phyloP scores from a whole-genome alignment of 176 grass and related monocot genomes.

The Tillandsia fasciculata region DNA sequence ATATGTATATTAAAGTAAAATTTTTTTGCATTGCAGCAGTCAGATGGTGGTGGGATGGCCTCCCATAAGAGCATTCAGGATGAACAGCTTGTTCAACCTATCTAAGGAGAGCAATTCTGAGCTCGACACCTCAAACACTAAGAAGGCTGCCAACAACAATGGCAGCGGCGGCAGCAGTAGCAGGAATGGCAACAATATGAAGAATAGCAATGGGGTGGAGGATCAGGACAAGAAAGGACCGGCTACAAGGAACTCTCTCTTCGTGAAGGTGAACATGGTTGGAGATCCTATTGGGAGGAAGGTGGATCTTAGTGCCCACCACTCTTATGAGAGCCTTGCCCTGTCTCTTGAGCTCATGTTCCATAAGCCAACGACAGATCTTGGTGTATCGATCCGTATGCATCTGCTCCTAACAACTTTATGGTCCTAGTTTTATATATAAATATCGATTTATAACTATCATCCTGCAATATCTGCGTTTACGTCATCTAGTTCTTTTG shows the following conservation, averaged over 20 bases:
- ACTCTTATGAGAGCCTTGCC: slow-evolving; percentile 30
- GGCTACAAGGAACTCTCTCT: slow-evolving; percentile 5
- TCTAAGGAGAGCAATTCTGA: slow-evolving; percentile 14
- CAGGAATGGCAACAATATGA: background rate
- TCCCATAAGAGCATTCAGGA: slow-evolving; percentile 33
- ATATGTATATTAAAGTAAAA: background rate
- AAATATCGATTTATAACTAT: background rate
- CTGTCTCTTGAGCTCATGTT: slow-evolving; percentile 35
- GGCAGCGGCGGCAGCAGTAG: background rate
- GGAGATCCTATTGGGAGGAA: slow-evolving; percentile 46
- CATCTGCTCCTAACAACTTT: background rate
- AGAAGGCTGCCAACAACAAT: slow-evolving; percentile 16
- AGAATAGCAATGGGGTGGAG: background rate
- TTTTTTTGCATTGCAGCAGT: slow-evolving; percentile 12
- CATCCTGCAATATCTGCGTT: background rate
- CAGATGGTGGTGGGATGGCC: slow-evolving; percentile 41
- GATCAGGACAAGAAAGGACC: slow-evolving; percentile 1
- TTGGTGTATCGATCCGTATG: slow-evolving; percentile 1
- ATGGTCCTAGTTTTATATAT: background rate
- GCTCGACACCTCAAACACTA: background rate
- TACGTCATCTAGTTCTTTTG: background rate
- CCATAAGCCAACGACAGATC: slow-evolving; percentile 11
- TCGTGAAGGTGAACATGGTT: slow-evolving; percentile 42
- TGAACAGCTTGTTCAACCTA: slow-evolving; percentile 42
- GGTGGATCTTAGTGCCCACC: slow-evolving; percentile 29